Evolutionary conservation across 805 yeast species (phyloP), one percentile per base, ranked within the genome.

Genomic region (Starmerella tilneyi): DNA sequence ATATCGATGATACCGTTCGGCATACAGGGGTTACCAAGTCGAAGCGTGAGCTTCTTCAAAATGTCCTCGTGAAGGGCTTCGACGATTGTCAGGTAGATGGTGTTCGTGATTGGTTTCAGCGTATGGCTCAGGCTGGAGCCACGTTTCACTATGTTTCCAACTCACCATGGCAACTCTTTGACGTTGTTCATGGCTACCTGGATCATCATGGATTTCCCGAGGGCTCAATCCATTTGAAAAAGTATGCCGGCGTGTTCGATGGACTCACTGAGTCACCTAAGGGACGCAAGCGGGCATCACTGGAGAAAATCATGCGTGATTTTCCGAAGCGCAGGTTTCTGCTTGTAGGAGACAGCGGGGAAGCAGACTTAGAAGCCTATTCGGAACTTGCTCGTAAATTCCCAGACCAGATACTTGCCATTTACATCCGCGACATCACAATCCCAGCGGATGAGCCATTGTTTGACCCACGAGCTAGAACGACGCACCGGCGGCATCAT

Each of bases 281-380:
- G 3, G 84, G 84, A 41, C 73, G 94, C 36, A 92, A 92, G 62
- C 72, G 76, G 48, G 71, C 72, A 11, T 72, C 84, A 1, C 68
- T 94, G 43, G 66, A 70, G 32, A 72, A 74, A 46, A 72, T 92
- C 7, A 51, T 85, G 20, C 60, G 64, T 2, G 94, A 88, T 57
- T 89, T 84, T 59, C 85, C 94, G 0, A 49, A 74, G 1, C 78
- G 88, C 52, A 78, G 74, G 56, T 89, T 92, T 59, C 72, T 92
- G 20, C 66, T 94, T 41, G 73, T 92, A 13, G 99, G 99, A 26
- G 99, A 92, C 60, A 81, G 96, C 2, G 97, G 97, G 1, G 98
- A 92, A 59, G 81, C 80, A 52, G 99, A 92, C 65, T 66, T 89
- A 34, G 98, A 94, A 58, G 94, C 96, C 0, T 92, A 92, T 60